Evolutionary conservation across 208 protist species (phyloP), one percentile per base, ranked within the genome.

Genomic region (Novymonas esmeraldas): DNA sequence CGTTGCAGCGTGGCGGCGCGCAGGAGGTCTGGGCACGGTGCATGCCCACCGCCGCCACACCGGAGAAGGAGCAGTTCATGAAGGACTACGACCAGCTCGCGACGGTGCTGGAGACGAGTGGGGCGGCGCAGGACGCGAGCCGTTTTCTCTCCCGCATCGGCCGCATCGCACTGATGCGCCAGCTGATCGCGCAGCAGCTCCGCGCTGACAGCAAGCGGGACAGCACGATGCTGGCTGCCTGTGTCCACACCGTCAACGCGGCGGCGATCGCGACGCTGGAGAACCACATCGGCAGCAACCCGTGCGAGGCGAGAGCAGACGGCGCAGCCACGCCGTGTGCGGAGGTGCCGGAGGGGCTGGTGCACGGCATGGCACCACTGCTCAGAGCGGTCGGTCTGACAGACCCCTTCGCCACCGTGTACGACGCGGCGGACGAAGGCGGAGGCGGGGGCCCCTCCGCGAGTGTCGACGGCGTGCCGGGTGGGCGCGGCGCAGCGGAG

Each of bases 141-240:
- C 66, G 70, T 14, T 51, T 76, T 54, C 22, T 95, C 28, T 78
- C 85, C 50, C 81, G 83, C 28, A 36, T 94, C 18, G 90, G 89
- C 1, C 79, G 89, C 7, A 64, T 92, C 26, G 85, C 88, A 76
- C 64, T 98, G 4, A 82, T 99, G 58, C 83, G 98, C 3, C 69
- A 81, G 39, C 91, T 95, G 63, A 88, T 99, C 54, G 85, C 87
- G 10, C 90, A 95, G 52, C 85, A 97, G 73, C 82, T 99, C 9
- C 93, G 86, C 45, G 80, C 71, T 13, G 70, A 79, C 48, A 84
- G 82, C 59, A 94, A 95, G 72, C 73, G 97, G 20, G 92, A 98
- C 64, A 93, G 89, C 52, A 79, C 88, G 28, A 64, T 81, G 24
- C 85, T 98, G 18, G 90, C 80, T 58, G 66, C 77, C n/a, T 77